phyloP scores from a whole-genome alignment of 768 basidiomycete species.

The Floccularia luteovirens region DNA sequence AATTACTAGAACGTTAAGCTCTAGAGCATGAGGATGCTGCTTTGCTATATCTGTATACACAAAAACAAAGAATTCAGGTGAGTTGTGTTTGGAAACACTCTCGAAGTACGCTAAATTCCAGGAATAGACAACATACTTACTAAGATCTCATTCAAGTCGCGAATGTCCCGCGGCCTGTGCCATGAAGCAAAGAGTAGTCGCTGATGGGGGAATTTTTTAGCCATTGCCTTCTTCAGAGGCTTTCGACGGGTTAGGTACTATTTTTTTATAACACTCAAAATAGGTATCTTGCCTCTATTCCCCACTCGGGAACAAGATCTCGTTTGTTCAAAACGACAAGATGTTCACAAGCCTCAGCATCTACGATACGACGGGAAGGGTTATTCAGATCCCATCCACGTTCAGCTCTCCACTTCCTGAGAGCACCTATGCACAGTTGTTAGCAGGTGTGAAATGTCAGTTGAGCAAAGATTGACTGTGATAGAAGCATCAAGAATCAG shows the following conservation, averaged over 20 bases:
- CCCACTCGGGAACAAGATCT: conserved; percentile 86
- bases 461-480: not conserved
- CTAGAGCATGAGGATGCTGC: conserved; percentile 59
- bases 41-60: conserved; percentile 54
- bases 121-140: conserved; percentile 66
- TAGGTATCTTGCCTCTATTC: conserved; percentile 59
- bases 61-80: conserved; percentile 2
- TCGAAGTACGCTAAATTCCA: no score
- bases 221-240: conserved; percentile 75
- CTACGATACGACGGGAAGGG: conserved; percentile 27
- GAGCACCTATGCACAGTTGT: conserved; percentile 37
- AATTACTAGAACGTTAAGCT: conserved; percentile 85
- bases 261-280: not conserved
- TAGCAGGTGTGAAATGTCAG: not conserved
- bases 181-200: conserved; percentile 65
- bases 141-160: conserved; percentile 54
- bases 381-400: conserved; percentile 49
- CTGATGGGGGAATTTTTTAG: conserved; percentile 62
- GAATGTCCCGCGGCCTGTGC: conserved; percentile 60
- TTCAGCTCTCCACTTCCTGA: conserved; percentile 63
- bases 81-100: no score
- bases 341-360: conserved; percentile 59
- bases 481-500: no score
- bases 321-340: conserved; percentile 91
- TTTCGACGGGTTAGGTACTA: conserved; percentile 19